Conservation (phyloP, 208 protist species). For the Wallacemonas sp. region DNA sequence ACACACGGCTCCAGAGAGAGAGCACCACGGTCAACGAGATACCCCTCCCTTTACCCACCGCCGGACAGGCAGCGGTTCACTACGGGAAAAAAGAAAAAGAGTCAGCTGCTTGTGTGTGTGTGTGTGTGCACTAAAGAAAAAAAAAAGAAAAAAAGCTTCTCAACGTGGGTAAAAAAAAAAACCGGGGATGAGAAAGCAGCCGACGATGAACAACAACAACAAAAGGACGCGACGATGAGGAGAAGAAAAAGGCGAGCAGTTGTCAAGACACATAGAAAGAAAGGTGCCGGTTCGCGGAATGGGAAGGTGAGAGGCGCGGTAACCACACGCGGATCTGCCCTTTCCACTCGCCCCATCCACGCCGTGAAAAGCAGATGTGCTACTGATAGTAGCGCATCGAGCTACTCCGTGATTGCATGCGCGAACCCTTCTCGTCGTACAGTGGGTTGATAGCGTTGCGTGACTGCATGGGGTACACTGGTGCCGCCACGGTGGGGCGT, state of each 20-base stretch:
- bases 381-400: constrained; percentile 5
- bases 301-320: too few relatives aligned
- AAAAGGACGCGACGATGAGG: not conserved
- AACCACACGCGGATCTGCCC: too few relatives aligned
- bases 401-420: not conserved
- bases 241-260: not conserved
- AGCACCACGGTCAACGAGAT: too few relatives aligned
- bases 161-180: not conserved
- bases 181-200: too few relatives aligned
- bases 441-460: not conserved
- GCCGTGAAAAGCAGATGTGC: too few relatives aligned
- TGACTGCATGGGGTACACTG: not conserved
- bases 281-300: not conserved
- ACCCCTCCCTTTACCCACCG: too few relatives aligned
- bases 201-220: not conserved
- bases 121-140: not conserved
- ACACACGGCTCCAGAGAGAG: too few relatives aligned
- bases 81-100: not conserved
- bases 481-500: not conserved
- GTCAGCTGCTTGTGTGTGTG: not conserved
- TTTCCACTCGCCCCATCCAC: too few relatives aligned
- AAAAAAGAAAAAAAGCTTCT: not conserved
- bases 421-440: not conserved
- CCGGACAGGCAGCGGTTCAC: too few relatives aligned
- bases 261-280: not conserved